Evolutionary conservation across 306 rosid species (phyloP).

Genomic region (Trichosanthes cucumerina): DNA sequence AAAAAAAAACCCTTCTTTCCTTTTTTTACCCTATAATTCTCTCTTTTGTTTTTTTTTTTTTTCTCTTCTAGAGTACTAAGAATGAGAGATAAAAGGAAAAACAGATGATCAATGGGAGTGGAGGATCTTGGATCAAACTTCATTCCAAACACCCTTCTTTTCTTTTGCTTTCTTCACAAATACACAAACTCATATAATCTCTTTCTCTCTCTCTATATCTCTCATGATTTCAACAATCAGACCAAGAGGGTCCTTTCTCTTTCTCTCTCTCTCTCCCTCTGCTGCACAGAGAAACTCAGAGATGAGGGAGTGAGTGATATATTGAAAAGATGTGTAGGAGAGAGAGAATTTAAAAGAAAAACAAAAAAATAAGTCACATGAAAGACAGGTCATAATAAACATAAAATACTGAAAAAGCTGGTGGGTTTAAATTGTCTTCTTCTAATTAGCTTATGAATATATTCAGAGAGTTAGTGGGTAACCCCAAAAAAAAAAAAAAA

Average conservation of each 20-base stretch:
- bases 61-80: too few species aligned
- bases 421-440: conserved; percentile 43
- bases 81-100: neutral
- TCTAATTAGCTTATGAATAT: conserved; percentile 7
- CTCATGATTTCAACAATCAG: conserved; percentile 19
- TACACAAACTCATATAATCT: conserved; percentile 7
- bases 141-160: conserved; percentile 48
- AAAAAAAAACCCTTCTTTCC: neutral
- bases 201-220: conserved; percentile 17
- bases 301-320: neutral
- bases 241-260: neutral
- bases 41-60: neutral
- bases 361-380: conserved; percentile 19
- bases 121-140: conserved; percentile 51
- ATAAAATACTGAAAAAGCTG: conserved; percentile 33
- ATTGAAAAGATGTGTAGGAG: neutral
- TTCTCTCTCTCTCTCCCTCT: neutral
- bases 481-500: neutral
- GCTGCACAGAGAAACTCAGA: neutral
- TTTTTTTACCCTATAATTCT: neutral
- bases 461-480: neutral
- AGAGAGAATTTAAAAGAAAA: neutral
- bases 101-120: neutral
- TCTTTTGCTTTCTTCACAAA: conserved; percentile 11
- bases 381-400: conserved; percentile 39